Evolutionary conservation across 257 asterid species (phyloP).

Genomic region (Fraxinus americana): DNA sequence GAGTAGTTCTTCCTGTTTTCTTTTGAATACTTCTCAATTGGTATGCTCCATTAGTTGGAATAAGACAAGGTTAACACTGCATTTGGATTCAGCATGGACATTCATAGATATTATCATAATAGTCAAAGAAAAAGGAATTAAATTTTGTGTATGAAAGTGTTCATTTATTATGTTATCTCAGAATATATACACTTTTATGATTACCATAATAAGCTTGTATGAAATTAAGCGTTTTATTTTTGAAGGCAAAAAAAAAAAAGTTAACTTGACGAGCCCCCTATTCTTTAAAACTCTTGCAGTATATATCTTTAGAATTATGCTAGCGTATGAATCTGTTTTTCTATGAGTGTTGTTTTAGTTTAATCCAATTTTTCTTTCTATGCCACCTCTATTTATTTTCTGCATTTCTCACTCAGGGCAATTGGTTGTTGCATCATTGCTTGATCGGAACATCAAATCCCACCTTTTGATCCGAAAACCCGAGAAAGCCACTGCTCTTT

Average conservation of each 20-base stretch:
- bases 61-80: neutral
- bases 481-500: slow-evolving; percentile 69
- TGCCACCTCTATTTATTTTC: neutral
- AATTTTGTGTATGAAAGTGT: neutral
- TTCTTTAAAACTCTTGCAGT: too few relatives aligned
- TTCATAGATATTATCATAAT: neutral
- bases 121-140: neutral
- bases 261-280: neutral
- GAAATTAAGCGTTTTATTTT: neutral
- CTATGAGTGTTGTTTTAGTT: neutral
- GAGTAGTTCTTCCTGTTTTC: neutral
- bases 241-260: too few relatives aligned
- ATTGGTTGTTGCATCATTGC: slow-evolving; percentile 85
- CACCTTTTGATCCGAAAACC: slow-evolving; percentile 77
- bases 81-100: neutral
- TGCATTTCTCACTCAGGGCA: slow-evolving; percentile 64
- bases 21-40: neutral
- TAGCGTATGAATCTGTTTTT: neutral
- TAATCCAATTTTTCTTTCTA: neutral
- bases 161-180: neutral
- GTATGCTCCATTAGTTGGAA: neutral
- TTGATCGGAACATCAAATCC: slow-evolving; percentile 61
- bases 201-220: too few relatives aligned
- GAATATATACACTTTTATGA: too few relatives aligned
- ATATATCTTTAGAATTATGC: neutral